phyloP scores from a whole-genome alignment of 352 stramenopile species.

The Peronospora belbahrii region DNA sequence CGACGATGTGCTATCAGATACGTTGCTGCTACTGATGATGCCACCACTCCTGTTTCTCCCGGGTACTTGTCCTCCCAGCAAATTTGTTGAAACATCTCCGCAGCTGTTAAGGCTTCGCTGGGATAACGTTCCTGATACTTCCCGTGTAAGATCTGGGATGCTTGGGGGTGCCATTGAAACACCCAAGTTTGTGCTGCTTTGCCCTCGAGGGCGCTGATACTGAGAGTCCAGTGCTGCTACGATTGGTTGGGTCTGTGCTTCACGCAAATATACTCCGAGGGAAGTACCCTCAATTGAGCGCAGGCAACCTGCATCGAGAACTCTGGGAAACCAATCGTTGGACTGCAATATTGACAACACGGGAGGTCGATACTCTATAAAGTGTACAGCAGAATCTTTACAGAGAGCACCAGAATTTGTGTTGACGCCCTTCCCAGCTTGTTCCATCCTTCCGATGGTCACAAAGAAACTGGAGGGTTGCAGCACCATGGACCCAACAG shows the following conservation, averaged over 20 bases:
- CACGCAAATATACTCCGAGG: slow-evolving; percentile 47
- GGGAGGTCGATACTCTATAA: slow-evolving; percentile 46
- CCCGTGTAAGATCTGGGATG: slow-evolving; percentile 37
- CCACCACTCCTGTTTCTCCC: slow-evolving; percentile 21
- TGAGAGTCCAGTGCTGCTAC: slow-evolving; percentile 21
- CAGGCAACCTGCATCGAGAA: slow-evolving; percentile 37
- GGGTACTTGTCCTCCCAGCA: slow-evolving; percentile 4
- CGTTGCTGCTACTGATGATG: slow-evolving; percentile 26
- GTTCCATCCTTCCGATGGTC: slow-evolving; percentile 22
- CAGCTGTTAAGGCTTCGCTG: slow-evolving; percentile 31
- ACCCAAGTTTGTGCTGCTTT: slow-evolving; percentile 27
- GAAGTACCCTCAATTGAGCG: slow-evolving; percentile 41
- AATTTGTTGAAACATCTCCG: slow-evolving; percentile 9
- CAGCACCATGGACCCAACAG: slow-evolving; percentile 40
- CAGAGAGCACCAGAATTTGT: slow-evolving; percentile 28
- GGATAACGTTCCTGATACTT: slow-evolving; percentile 40
- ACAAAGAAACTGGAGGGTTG: slow-evolving; percentile 52
- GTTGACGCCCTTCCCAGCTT: slow-evolving; percentile 26
- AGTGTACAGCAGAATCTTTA: slow-evolving; percentile 49
- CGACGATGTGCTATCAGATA: slow-evolving; percentile 28
- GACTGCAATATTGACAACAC: slow-evolving; percentile 39
- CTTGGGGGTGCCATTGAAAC: slow-evolving; percentile 17
- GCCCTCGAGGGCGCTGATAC: slow-evolving; percentile 28
- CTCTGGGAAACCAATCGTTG: slow-evolving; percentile 33
- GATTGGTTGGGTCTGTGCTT: slow-evolving; percentile 39